These are phyloP conservation scores for Petunia secreta DNA, from an alignment of 257 asterid genomes.

Conservation along the genomic window DNA sequence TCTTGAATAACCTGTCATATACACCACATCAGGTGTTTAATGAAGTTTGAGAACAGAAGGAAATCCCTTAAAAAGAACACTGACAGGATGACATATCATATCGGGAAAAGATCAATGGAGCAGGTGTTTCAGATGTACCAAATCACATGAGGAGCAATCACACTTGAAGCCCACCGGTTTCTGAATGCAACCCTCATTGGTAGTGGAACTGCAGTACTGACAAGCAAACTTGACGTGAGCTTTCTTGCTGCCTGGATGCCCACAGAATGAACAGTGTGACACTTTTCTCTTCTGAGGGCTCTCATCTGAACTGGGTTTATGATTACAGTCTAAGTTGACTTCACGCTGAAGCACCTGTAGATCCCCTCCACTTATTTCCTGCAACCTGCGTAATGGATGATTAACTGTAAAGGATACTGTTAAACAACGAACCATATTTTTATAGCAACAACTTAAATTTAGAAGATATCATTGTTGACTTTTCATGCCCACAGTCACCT, in stretches of 20 bases:
- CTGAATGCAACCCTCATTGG: conserved; percentile 59
- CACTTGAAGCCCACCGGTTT: conserved; percentile 79
- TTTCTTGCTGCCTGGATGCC: conserved; percentile 91
- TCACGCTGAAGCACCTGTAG: conserved; percentile 33
- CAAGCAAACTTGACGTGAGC: conserved; percentile 75
- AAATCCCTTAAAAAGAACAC: conserved; percentile 17
- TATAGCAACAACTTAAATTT: neutral
- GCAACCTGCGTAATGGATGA: conserved; percentile 56
- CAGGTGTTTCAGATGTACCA: conserved; percentile 45
- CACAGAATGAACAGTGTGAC: conserved; percentile 90
- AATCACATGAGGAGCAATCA: conserved; percentile 65
- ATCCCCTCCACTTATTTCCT: conserved; percentile 60
- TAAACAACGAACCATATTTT: neutral
- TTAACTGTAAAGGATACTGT: neutral
- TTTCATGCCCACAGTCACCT: neutral
- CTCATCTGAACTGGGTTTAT: conserved; percentile 39
- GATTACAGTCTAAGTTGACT: conserved; percentile 35
- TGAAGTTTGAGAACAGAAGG: conserved; percentile 15
- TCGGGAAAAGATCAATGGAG: conserved; percentile 12
- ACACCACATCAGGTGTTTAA: neutral
- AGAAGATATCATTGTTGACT: conserved; percentile 5
- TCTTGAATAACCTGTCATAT: conserved; percentile 67
- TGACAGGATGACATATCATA: neutral
- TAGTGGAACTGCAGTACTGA: conserved; percentile 56
- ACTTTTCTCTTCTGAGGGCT: conserved; percentile 50